Base-by-base conservation (phyloP, 2,329 filamentous ascomycete genomes). In the Sporothrix phasma region DNA sequence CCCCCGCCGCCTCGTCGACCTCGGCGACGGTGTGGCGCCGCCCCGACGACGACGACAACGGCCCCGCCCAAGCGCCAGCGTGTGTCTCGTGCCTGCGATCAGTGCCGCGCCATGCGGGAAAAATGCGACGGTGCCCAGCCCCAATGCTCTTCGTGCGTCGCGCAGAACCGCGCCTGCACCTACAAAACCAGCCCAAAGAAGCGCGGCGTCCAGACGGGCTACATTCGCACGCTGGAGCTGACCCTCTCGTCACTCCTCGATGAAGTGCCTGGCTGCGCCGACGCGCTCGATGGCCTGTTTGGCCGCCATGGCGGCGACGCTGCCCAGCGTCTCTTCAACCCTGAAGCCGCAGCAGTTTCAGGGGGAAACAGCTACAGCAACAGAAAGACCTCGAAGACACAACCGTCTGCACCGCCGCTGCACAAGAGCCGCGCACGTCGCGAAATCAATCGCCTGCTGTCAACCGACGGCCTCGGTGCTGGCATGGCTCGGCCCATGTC, bases 161-260 rank as follows among this genome's bases (percentile, higher is more conserved):
- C 81, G 4, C 82, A 87, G 66, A 83, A 81, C 62, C 80, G 88
- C 58, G 73, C 79, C 39, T 92, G 89, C 73, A 86, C 86, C 17
- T 92, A 92, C 72, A 84, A 88, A 66, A 81, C 87, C 62, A 85
- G 84, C 62, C 85, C 87, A 7, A 90, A 90, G 74, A 91, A 91
- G 73, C 81, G 89, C 67, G 89, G 89, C 3, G 84, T 92, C 11
- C 88, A 88, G 69, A 89, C 89, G n/a, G 89, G 89, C 17, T 91
- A 92, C 71, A 87, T 92, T 63, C 82, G 88, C 39, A 88, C 87
- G 0, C 77, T 92, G 19, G 89, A 92, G 73, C 74, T 88, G 49
- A 81, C 86, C 10, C 78, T 89, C 63, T 86, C 85, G 13, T 85
- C 85, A 78, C 75, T 88, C 1, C 87, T 90, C 66, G 80, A 84